Base-by-base conservation (phyloP, 1,284 basidiomycete species). In the Naganishia albida region DNA sequence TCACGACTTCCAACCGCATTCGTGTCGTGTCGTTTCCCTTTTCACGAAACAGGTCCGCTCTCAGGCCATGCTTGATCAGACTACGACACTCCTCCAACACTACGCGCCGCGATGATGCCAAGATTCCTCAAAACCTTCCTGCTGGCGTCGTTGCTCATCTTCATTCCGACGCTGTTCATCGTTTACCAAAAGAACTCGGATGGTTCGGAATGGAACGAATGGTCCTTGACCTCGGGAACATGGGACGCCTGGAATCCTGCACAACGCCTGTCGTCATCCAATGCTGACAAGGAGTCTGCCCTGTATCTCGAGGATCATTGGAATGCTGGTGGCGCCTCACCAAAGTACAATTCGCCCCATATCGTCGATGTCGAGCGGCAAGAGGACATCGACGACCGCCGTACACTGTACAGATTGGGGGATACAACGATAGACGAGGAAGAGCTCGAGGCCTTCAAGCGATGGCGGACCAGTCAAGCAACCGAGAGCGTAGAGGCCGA, bases 111-210 rank as follows among this genome's bases (percentile, higher is more conserved):
- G 64, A 66, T 66, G 65, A 38, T 70, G 3, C 69, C 74, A 16
- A 71, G 73, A 23, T 71, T 72, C 28, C 66, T 73, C 16, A 71
- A 76, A n/a, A 63, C 77, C 8, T 70, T 75, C 62, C 56, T 79
- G 42, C 30, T 77, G 62, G 67, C 72, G 18, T 64, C 73, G 2
- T 20, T 72, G 15, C 40, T 79, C 44, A 63, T 80, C 49, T 59
- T 74, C 50, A 48, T 77, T 15, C 71, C 76, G 0, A 68, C 74
- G 0, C 60, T 76, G 13, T 76, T 75, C 67, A 25, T 78, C 54
- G 69, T 76, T 55, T 75, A 77, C 64, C 72, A 71, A 2, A 60
- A 67, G 12, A 46, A 70, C 51, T 28, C 63, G 20, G 25, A 30
- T 15, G 53, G 49, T 1, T 28, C 63, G 8, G 50, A 65, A 26